Percentiles rank a stretch among this genome's conserved stretches.
Evolutionary conservation across 1,284 basidiomycete species (phyloP).

Genomic region (Coniferiporia weirii): DNA sequence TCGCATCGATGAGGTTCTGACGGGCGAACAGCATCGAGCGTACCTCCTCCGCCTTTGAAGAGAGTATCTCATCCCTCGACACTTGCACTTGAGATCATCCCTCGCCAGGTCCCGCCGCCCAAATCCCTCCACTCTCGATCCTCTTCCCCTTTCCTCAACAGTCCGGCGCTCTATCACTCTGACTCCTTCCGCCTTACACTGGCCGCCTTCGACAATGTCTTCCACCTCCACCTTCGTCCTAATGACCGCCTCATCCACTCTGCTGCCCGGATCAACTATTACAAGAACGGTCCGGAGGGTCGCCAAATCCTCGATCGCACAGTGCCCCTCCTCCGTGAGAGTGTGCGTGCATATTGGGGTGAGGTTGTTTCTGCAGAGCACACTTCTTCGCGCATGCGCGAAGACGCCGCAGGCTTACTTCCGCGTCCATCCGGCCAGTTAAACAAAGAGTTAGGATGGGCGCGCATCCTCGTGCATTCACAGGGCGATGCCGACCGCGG

Average conservation of each 20-base stretch:
- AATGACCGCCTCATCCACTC: slow-evolving; percentile 76
- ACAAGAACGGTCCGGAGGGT: slow-evolving; percentile 43
- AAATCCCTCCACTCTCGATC: slow-evolving; percentile 32
- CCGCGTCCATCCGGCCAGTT: slow-evolving; percentile 34
- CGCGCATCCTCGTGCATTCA: slow-evolving; percentile 65
- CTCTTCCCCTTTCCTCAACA: slow-evolving; percentile 27
- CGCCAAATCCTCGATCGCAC: slow-evolving; percentile 39
- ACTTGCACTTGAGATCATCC: slow-evolving; percentile 60
- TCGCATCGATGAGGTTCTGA: neutral
- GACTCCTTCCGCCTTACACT: slow-evolving; percentile 64
- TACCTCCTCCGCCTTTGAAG: slow-evolving; percentile 50
- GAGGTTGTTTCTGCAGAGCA: slow-evolving; percentile 54
- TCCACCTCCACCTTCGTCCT: slow-evolving; percentile 65
- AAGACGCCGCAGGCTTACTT: slow-evolving; percentile 50
- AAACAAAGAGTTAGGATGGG: slow-evolving; percentile 54
- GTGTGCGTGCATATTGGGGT: slow-evolving; percentile 61
- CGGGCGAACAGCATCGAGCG: slow-evolving; percentile 40
- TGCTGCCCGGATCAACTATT: slow-evolving; percentile 64
- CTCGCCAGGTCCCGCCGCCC: slow-evolving; percentile 37
- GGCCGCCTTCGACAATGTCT: slow-evolving; percentile 57
- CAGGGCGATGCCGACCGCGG: slow-evolving; percentile 48
- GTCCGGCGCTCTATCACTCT: slow-evolving; percentile 46
- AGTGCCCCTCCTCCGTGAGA: slow-evolving; percentile 48
- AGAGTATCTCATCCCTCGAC: slow-evolving; percentile 53
- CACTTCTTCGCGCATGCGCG: slow-evolving; percentile 49